Evolutionary conservation across 305 asterid species (phyloP), one percentile per base, ranked within the genome.

Genomic region (Andrographis paniculata): DNA sequence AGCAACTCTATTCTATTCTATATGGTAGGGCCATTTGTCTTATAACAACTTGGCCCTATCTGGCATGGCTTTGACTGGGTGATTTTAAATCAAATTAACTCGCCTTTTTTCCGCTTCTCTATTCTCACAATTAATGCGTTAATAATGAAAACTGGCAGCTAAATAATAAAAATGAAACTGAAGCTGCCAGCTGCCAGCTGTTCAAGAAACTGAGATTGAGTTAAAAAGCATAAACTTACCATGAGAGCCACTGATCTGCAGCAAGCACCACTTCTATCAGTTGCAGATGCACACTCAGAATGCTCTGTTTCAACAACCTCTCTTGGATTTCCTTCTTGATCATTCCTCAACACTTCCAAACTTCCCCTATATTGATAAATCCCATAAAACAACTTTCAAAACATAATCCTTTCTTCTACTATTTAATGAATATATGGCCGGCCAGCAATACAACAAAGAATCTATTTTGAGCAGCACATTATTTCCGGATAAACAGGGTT

Each of bases 201-300:
- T 24, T 6, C 33, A 28, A 6, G 10, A 28, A 28, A 28, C 33
- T 28, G 10, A 2, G 9, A n/a, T n/a, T n/a, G n/a, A n/a, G n/a
- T n/a, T 41, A 9, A 15, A 41, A 41, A 41, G 14, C 19, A 31
- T 8, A 21, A 17, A 66, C 82, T 74, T 64, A 77, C 86, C 33
- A 64, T 68, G 36, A 65, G 73, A 68, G 79, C 82, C 47, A 78
- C 50, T 19, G 68, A 64, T 82, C 76, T 78, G 71, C 89, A 89
- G 55, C 73, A 74, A 44, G 84, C 62, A 52, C 66, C 86, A 48
- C 70, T 76, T 60, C 63, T 64, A 41, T 70, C 66, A 20, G 63
- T 68, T 27, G 52, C 70, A 42, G 45, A 54, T 35, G 67, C 62
- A 53, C 72, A 60, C 42, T 66, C 75, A 0, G 51, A 45, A 51